phyloP scores from a whole-genome alignment of 805 yeast genomes.

The Cyberlindnera nakhonratchasimensis region DNA sequence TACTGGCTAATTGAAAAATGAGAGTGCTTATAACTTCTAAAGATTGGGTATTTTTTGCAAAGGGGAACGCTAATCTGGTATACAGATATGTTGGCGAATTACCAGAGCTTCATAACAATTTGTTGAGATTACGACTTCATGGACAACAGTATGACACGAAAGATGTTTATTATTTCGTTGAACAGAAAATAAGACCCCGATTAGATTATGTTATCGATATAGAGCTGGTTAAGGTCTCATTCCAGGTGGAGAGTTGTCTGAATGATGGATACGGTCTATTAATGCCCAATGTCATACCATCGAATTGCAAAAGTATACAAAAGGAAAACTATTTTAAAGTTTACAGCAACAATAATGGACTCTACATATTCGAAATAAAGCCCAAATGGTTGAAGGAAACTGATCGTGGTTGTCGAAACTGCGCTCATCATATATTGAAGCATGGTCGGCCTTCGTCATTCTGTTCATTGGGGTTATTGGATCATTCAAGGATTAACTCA shows the following conservation, averaged over 20 bases:
- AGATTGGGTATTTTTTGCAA: constrained; percentile 43
- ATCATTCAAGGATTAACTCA: neutral
- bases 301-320: constrained; percentile 28
- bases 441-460: constrained; percentile 33
- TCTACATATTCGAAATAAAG: constrained; percentile 46
- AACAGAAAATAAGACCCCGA: constrained; percentile 19
- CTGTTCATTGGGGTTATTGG: constrained; percentile 44
- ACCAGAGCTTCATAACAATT: constrained; percentile 30
- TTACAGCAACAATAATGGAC: constrained; percentile 16
- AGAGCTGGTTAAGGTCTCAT: constrained; percentile 16
- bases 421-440: constrained; percentile 45
- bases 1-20: neutral
- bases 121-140: constrained; percentile 32
- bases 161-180: constrained; percentile 17
- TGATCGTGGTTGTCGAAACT: constrained; percentile 47
- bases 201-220: constrained; percentile 29
- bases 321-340: constrained; percentile 38
- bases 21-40: neutral
- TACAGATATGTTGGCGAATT: constrained; percentile 38
- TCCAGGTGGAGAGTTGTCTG: constrained; percentile 11
- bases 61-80: constrained; percentile 49
- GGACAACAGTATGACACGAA: constrained; percentile 15
- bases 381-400: constrained; percentile 55
- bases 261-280: constrained; percentile 43
- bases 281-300: constrained; percentile 39